Conservation (phyloP, 345 rosid species). For the Anacardium occidentale region DNA sequence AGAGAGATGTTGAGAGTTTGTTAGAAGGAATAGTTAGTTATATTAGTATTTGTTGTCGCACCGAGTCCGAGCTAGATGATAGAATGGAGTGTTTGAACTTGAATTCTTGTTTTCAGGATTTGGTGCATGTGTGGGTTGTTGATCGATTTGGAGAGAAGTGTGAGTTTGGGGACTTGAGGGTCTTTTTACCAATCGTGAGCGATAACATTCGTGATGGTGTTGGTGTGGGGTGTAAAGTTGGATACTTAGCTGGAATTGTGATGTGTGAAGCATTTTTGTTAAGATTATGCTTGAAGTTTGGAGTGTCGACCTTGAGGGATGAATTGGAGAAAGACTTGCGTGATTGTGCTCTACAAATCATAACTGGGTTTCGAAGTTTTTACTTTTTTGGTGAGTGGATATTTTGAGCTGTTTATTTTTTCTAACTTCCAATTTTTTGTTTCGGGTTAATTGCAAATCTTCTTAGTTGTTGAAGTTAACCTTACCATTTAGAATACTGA, state of each 20-base stretch:
- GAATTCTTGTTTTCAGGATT: slow-evolving; percentile 46
- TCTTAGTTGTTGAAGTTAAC: not conserved
- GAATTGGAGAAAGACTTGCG: slow-evolving; percentile 46
- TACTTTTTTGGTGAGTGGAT: slow-evolving; percentile 54
- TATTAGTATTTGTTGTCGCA: slow-evolving; percentile 38
- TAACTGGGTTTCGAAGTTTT: slow-evolving; percentile 47
- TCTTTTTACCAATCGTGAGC: slow-evolving; percentile 52
- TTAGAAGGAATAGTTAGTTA: slow-evolving; percentile 53
- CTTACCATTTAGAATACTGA: not conserved
- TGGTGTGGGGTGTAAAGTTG: slow-evolving; percentile 40
- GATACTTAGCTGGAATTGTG: slow-evolving; percentile 63
- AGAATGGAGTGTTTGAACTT: slow-evolving; percentile 29
- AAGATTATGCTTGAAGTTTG: slow-evolving; percentile 55
- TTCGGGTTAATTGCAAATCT: too few relatives aligned
- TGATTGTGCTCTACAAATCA: slow-evolving; percentile 39
- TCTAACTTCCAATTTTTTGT: not conserved
- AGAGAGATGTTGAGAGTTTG: slow-evolving; percentile 46
- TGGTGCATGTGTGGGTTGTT: slow-evolving; percentile 58
- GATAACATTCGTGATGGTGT: slow-evolving; percentile 36
- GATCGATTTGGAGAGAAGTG: slow-evolving; percentile 35
- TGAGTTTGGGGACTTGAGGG: slow-evolving; percentile 36
- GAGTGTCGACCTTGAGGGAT: slow-evolving; percentile 21
- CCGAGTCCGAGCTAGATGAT: slow-evolving; percentile 28
- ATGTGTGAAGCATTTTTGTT: slow-evolving; percentile 61
- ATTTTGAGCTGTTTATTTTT: not conserved